Conservation (phyloP, 495 filamentous ascomycete genomes). For the Sordaria brevicollis region DNA sequence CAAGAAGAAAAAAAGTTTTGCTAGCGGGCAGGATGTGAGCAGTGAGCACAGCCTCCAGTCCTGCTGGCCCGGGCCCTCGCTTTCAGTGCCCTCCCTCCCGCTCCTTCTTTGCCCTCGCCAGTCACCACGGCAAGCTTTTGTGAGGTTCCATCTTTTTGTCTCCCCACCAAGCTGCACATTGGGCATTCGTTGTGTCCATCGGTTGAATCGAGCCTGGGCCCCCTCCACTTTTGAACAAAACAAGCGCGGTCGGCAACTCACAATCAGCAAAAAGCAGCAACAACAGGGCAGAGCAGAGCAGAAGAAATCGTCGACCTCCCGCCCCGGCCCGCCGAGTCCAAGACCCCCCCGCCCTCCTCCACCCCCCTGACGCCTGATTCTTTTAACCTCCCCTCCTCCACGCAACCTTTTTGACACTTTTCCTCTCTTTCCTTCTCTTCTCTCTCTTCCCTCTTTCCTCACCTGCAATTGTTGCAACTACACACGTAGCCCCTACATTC, state of each 20-base stretch:
- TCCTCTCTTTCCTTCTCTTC: neutral
- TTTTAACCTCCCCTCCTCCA: neutral
- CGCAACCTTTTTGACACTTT: neutral
- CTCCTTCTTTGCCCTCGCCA: neutral
- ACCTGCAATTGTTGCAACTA: neutral
- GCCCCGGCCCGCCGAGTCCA: neutral
- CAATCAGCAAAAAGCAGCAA: neutral
- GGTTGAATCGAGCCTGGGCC: neutral
- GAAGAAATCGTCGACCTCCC: neutral
- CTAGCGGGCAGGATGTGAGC: neutral
- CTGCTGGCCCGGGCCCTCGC: neutral
- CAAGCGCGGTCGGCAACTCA: neutral
- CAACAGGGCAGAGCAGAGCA: no score
- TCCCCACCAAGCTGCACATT: neutral
- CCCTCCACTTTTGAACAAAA: neutral
- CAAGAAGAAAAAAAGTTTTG: neutral
- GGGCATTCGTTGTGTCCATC: neutral
- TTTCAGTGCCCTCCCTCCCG: neutral
- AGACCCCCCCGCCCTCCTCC: neutral
- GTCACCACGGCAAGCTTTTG: neutral
- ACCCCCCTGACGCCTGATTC: neutral
- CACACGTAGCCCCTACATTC: neutral
- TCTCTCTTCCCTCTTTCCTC: neutral
- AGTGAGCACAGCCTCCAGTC: neutral
- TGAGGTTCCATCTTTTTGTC: neutral